A percentile compares a stretch with the other conserved stretches of the same genome.
These are phyloP conservation scores for Gypsophila paniculata DNA, from an alignment of 179 eudicot genomes.

Conservation along the genomic window DNA sequence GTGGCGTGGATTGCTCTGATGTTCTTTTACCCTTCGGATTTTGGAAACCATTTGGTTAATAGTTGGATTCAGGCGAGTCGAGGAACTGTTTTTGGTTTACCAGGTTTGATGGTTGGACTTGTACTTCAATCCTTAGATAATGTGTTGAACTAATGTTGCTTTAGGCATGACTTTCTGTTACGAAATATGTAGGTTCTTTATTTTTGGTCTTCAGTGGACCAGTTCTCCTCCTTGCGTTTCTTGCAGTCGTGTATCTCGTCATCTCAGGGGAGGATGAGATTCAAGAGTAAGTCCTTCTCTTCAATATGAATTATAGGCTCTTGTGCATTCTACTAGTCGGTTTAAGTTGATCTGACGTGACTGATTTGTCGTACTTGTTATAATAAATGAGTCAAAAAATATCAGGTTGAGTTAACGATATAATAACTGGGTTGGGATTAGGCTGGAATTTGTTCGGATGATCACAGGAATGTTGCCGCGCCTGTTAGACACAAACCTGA, in stretches of 20 bases:
- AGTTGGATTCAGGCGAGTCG: constrained; percentile 26
- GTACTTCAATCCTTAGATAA: neutral
- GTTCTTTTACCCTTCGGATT: constrained; percentile 47
- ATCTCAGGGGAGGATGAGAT: constrained; percentile 51
- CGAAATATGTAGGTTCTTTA: constrained; percentile 50
- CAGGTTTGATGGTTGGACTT: constrained; percentile 38
- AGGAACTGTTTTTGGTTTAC: constrained; percentile 40
- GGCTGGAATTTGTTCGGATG: neutral
- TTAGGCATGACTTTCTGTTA: constrained; percentile 3
- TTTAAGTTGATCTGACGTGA: neutral
- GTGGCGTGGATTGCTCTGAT: constrained; percentile 50
- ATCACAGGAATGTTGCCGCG: neutral
- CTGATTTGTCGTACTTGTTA: neutral
- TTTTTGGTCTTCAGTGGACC: constrained; percentile 57
- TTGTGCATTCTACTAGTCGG: neutral
- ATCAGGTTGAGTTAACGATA: neutral
- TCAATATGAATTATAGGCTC: neutral
- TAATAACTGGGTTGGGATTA: neutral
- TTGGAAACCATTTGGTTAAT: constrained; percentile 12
- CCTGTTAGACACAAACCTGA: neutral
- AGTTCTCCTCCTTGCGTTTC: constrained; percentile 59
- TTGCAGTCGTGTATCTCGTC: constrained; percentile 44
- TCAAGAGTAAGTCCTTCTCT: constrained; percentile 43
- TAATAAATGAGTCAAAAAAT: neutral
- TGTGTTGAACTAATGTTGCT: neutral